phyloP scores from a whole-genome alignment of 1,284 basidiomycete genomes.

The Gomphus sp. region DNA sequence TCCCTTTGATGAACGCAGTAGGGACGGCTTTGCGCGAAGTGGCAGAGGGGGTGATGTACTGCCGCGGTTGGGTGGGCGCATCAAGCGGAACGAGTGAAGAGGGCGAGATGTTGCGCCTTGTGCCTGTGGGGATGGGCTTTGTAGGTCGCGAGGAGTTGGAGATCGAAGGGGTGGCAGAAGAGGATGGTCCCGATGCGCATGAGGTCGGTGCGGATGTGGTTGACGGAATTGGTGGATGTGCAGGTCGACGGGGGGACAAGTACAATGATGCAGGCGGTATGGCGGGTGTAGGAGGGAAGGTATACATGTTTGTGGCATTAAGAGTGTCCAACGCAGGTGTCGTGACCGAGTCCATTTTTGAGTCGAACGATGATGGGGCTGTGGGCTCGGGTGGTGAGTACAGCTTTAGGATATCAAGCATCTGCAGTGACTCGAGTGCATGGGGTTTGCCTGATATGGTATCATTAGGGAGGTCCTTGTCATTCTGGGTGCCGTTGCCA shows the following conservation, averaged over 20 bases:
- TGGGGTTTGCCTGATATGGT: too few species aligned
- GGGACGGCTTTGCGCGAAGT: conserved; percentile 54
- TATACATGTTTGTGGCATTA: neutral
- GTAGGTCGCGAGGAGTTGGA: conserved; percentile 13
- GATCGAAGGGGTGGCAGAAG: conserved; percentile 11
- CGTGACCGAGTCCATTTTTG: conserved; percentile 2
- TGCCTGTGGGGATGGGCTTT: conserved; percentile 30
- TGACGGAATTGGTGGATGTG: conserved; percentile 10
- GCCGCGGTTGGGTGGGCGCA: conserved; percentile 49
- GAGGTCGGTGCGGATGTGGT: neutral
- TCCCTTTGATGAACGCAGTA: conserved; percentile 34
- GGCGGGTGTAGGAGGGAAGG: conserved; percentile 3
- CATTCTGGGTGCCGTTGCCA: neutral
- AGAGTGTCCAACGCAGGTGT: neutral
- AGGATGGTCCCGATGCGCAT: neutral
- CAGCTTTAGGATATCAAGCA: neutral
- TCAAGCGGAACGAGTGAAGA: conserved; percentile 42
- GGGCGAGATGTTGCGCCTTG: conserved; percentile 40
- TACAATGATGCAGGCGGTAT: neutral
- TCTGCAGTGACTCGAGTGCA: neutral
- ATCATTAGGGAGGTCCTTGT: neutral
- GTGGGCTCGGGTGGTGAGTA: neutral
- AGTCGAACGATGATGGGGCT: neutral
- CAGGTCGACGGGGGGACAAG: conserved; percentile 23
- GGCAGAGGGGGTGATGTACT: conserved; percentile 44